Base-by-base conservation (phyloP, 805 yeast species). In the Yarrowia hollandica region DNA sequence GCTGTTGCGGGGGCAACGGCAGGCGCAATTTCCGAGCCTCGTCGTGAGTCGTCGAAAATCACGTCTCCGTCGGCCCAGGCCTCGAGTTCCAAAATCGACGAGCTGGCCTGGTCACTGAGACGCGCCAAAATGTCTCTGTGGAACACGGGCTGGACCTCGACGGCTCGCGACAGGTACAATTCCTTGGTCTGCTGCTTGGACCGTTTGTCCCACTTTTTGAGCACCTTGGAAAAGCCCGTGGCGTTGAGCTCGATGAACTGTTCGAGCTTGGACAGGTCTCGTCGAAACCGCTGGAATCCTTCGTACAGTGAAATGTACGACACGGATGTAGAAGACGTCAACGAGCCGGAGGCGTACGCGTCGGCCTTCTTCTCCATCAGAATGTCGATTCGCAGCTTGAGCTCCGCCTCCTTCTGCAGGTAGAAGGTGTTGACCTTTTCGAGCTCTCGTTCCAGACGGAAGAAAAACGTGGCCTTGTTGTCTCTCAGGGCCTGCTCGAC, bases 181-280 rank as follows among this genome's bases (percentile, higher is more conserved):
- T 94, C 99, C 68, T 91, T 90, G 6, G 97, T 90, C 65, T 89
- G 96, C 2, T 96, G 88, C 68, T 92, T 90, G 19, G 97, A 90
- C 62, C 97, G 78, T 72, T 94, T 94, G 73, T 94, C 99, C 99
- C 99, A 94, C 74, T 94, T 94, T 71, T 94, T 94, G 67, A 94
- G 80, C 25, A 90, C 97, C 73, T 94, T 94, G 19, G 95, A 85
- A 72, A 94, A 94, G 12, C 99, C 99, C 0, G 96, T 89, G 67
- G 91, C 97, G 70, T 94, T 94, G 61, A 94, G 78, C 71, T 91
- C 97, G 35, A 94, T 90, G 73, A 88, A 94, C 71, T 92, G 97
- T 69, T 94, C 96, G 23, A 94, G 76, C 61, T 96, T 79, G 63
- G 87, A 88, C 63, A 94, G 75, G 71, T 94, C 98, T 65, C 90